Conservation (phyloP, 805 yeast species). For the Myxozyma geophila region DNA sequence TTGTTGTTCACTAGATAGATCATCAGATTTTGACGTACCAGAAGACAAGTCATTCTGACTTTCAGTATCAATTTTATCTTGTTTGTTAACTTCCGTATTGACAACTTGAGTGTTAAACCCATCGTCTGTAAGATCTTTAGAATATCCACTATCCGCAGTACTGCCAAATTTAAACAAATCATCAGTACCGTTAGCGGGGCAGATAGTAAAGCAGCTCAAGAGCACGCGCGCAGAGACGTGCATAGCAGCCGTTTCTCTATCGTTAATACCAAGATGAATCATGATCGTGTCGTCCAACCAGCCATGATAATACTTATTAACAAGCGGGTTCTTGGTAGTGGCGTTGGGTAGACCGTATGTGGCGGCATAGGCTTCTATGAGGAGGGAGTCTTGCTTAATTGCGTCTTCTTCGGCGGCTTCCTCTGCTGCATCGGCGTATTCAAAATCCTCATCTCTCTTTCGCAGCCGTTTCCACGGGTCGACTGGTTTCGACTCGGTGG, state of each 20-base stretch:
- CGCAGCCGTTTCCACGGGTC: neutral
- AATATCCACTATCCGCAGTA: no score
- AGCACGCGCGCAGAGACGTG: conserved; percentile 25
- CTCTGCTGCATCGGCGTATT: neutral
- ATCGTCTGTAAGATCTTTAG: no score
- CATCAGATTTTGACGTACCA: no score
- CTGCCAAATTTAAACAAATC: neutral
- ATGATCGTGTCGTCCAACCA: conserved; percentile 32
- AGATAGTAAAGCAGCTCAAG: conserved; percentile 18
- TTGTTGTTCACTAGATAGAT: no score
- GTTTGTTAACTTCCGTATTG: no score
- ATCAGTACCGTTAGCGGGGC: neutral
- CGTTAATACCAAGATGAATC: conserved; percentile 28
- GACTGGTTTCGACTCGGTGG: neutral
- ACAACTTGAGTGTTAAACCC: no score
- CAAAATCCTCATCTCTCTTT: neutral
- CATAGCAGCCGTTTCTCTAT: conserved; percentile 16
- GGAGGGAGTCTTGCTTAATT: neutral
- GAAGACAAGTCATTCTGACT: no score
- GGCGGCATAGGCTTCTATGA: neutral
- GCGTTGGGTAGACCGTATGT: neutral
- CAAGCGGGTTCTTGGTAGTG: conserved; percentile 8
- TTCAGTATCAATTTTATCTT: no score
- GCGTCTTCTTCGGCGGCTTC: neutral
- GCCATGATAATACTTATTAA: conserved; percentile 30